Evolutionary conservation across 768 basidiomycete species (phyloP), one percentile per base, ranked within the genome.

Genomic region (Podaxis sp.): DNA sequence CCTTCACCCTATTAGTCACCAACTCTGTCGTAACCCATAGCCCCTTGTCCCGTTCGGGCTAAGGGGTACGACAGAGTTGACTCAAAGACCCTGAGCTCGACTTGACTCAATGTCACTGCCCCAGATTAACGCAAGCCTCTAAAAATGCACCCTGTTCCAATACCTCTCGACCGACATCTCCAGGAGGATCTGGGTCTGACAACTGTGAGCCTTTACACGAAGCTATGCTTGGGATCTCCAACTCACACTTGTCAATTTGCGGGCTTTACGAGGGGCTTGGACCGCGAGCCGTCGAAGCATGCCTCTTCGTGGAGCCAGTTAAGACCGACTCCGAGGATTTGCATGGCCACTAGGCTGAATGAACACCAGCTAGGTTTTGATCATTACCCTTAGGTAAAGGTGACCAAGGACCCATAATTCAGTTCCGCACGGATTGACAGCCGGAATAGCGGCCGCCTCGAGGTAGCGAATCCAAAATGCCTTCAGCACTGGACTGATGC

Each of bases 401-500:
- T 51, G 17, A 46, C 49, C 13, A 28, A 6, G 19, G 24, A 5
- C 19, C 19, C 19, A 2, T 12, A 24, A 26, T 5, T 51, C 49
- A 51, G 13, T 12, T 17, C 24, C n/a, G 5, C 11, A 22, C 30
- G 70, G 70, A 70, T 70, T 39, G 66, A 69, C 24, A 64, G 67
- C 56, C 69, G 68, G 46, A 55, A 68, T n/a, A 56, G 63, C 28
- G 63, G 57, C 24, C 52, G 64, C n/a, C 70, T 68, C 59, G 13
- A 24, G 15, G 66, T 69, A 49, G 67, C 66, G 51, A 72, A 67
- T 53, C 63, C 55, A 24, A 56, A 69, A 44, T 65, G 70, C 26
- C 69, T 70, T 64, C 54, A 67, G 51, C 66, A 70, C 33, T 72
- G 70, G 71, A 70, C 68, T 15, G 66, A 69, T 58, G 70, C 70